Base-by-base conservation (phyloP, 169 alveolate genomes). In the Plasmodium chabaudi region DNA sequence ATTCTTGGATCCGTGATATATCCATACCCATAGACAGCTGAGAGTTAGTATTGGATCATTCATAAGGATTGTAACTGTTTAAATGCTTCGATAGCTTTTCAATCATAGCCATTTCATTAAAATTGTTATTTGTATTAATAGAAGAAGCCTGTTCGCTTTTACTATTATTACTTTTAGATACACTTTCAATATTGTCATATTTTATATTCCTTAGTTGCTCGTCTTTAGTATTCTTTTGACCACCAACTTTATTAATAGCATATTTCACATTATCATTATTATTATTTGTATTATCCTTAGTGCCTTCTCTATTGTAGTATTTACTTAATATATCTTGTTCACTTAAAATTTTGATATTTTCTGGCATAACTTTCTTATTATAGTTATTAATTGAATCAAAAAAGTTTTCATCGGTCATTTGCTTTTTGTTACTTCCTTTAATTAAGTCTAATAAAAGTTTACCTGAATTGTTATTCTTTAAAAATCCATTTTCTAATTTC, bases 61-160 rank as follows among this genome's bases (percentile, higher is more conserved):
- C 88, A 25, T 44, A 75, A 15, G 88, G 88, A 42, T 75, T 63
- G 44, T 75, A 75, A 75, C 88, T 75, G 51, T 75, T 75, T 56
- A 75, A 34, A 63, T 75, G 88, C 46, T 75, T 75, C 25, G 77
- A 63, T 42, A 75, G 23, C 25, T 75, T 60, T 75, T 75, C 88
- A 64, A 75, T 60, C 64, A 75, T 63, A 34, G 34, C 88, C 67
- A 49, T 47, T 67, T 75, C 88, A 57, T 75, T 63, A 75, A 75
- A 75, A 53, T 75, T 47, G n/a, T 51, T 2, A 2, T 42, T 42
- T 25, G 21, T 47, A 47, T 44, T 61, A 64, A 12, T 64, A 64
- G 27, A 19, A 12, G 9, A 3, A 9, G 25, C 23, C 7, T 49
- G 3, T 47, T 12, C 9, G 17, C 13, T 46, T 39, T 47, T 15